Conservation (phyloP, 2,329 filamentous ascomycete genomes). For the Aspergillus ustus region DNA sequence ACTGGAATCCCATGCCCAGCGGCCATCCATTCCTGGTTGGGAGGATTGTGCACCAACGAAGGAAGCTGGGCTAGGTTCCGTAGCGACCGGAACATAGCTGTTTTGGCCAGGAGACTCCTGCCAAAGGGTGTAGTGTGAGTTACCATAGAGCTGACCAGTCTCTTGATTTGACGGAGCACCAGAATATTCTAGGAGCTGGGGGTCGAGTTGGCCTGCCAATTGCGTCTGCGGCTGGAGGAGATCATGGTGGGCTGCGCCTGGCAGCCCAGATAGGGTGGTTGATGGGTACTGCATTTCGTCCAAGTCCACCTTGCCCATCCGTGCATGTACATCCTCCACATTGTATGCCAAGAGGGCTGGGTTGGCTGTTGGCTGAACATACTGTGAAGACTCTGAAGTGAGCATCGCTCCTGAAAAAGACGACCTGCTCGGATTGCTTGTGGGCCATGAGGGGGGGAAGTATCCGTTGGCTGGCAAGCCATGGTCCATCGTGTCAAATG, state of each 20-base stretch:
- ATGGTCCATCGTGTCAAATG: conserved; percentile 36
- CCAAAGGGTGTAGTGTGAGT: conserved; percentile 29
- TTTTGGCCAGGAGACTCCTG: conserved; percentile 26
- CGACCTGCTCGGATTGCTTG: conserved; percentile 56
- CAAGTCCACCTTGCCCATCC: conserved; percentile 43
- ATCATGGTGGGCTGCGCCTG: conserved; percentile 49
- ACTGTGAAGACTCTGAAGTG: conserved; percentile 53
- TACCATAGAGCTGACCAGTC: conserved; percentile 21
- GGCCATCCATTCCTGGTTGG: conserved; percentile 35
- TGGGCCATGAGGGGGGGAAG: conserved; percentile 56
- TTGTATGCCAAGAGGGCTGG: conserved; percentile 43
- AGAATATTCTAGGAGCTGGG: conserved; percentile 44
- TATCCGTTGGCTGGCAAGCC: conserved; percentile 32
- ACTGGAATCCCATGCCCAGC: conserved; percentile 45
- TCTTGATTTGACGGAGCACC: conserved; percentile 24
- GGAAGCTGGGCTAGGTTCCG: conserved; percentile 20
- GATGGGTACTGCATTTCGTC: conserved; percentile 37
- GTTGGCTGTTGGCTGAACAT: conserved; percentile 56
- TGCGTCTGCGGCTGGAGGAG: conserved; percentile 43
- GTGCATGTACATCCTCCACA: conserved; percentile 47
- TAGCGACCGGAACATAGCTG: conserved; percentile 25
- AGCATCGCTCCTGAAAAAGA: conserved; percentile 53
- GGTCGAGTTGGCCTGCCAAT: conserved; percentile 45
- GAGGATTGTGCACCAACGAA: conserved; percentile 24
- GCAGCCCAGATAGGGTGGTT: conserved; percentile 48